These are phyloP conservation scores for Leptosphaerulina australis DNA, from an alignment of 2,329 filamentous ascomycete species.

Conservation along the genomic window DNA sequence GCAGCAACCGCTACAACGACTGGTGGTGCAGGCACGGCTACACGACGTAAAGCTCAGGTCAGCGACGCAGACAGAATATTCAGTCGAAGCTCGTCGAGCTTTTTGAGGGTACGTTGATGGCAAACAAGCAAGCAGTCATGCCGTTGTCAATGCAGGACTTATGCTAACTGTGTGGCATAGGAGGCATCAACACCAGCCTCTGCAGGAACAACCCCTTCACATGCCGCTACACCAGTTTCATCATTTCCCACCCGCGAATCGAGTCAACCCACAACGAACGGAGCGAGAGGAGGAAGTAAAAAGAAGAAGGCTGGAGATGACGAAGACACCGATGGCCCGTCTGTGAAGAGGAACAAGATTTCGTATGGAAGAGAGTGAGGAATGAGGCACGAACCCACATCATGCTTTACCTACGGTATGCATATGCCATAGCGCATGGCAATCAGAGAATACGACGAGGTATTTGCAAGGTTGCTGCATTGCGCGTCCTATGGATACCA, in stretches of 20 bases:
- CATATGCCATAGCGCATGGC: constrained; percentile 6
- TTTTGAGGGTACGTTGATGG: constrained; percentile 42
- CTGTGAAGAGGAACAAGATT: constrained; percentile 57
- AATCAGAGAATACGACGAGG: constrained; percentile 15
- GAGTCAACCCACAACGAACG: constrained; percentile 52
- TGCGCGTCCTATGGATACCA: constrained; percentile 37
- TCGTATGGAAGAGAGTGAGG: constrained; percentile 56
- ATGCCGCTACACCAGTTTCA: constrained; percentile 56
- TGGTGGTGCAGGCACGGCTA: constrained; percentile 46
- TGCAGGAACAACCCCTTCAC: constrained; percentile 51
- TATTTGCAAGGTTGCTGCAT: constrained; percentile 20
- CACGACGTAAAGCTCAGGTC: constrained; percentile 67
- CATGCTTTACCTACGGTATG: constrained; percentile 1
- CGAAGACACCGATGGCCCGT: constrained; percentile 55
- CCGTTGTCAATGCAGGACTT: not conserved
- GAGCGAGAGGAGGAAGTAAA: constrained; percentile 50
- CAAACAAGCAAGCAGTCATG: not conserved
- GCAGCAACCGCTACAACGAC: constrained; percentile 63
- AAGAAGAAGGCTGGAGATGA: constrained; percentile 53
- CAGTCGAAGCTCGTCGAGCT: constrained; percentile 52
- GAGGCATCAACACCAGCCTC: constrained; percentile 50
- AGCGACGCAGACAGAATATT: constrained; percentile 77
- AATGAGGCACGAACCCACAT: not conserved
- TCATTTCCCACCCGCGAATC: constrained; percentile 55
- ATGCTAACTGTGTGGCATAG: constrained; percentile 32